These are phyloP conservation scores for Recurvomyces mirabilis DNA, from an alignment of 495 filamentous ascomycete species.

Conservation along the genomic window DNA sequence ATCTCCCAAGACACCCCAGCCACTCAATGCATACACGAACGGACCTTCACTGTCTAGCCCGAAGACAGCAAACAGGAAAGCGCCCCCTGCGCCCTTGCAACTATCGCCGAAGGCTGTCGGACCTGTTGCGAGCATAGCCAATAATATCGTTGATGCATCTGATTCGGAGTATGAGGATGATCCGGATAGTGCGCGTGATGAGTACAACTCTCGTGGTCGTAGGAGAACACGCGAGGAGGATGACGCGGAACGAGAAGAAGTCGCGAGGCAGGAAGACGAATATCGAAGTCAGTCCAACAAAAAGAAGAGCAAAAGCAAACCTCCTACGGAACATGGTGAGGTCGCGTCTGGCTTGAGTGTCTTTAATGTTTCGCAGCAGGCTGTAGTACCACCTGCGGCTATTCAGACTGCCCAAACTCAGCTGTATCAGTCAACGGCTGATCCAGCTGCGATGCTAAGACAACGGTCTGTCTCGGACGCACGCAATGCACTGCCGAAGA, in stretches of 20 bases:
- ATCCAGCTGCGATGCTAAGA: conserved; percentile 10
- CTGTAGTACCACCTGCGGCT: conserved; percentile 2
- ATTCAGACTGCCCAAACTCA: not conserved
- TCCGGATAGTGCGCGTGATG: conserved; percentile 35
- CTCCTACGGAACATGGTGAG: not conserved
- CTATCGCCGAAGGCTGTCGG: conserved; percentile 36
- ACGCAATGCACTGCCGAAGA: conserved; percentile 25
- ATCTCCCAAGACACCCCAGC: not conserved
- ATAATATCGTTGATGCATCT: conserved; percentile 36
- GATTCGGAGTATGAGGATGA: conserved; percentile 80
- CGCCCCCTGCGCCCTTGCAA: conserved; percentile 75
- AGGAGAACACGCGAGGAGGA: conserved; percentile 82
- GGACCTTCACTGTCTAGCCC: conserved; percentile 17
- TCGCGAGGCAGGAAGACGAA: conserved; percentile 52
- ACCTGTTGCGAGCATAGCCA: not conserved
- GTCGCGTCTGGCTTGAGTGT: not conserved
- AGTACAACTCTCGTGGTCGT: conserved; percentile 46
- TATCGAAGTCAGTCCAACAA: conserved; percentile 54
- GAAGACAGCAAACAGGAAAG: conserved; percentile 42
- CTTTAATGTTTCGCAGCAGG: conserved; percentile 1
- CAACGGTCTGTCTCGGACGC: conserved; percentile 22
- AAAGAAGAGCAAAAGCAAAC: conserved; percentile 35
- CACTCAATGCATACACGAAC: conserved; percentile 15
- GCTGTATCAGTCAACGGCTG: not conserved
- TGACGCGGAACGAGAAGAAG: conserved; percentile 62